Conservation (phyloP, 306 rosid species). For the Cicer chorassanicum region DNA sequence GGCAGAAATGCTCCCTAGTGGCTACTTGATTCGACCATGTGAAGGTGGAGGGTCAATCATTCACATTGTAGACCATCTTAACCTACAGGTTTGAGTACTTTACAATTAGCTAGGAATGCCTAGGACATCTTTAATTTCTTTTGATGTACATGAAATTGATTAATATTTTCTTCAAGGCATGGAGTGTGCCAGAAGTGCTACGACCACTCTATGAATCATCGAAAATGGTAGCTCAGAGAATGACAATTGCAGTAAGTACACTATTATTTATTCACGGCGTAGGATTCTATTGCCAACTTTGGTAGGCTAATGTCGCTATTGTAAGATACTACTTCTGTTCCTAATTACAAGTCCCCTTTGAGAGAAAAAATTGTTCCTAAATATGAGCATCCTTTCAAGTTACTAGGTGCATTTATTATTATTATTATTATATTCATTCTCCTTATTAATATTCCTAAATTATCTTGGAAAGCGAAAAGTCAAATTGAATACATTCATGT, state of each 20-base stretch:
- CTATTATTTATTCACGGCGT: neutral
- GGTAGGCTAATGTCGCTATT: neutral
- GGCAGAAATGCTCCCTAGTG: constrained; percentile 95
- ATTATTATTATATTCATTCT: no score
- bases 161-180: constrained; percentile 60
- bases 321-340: no score
- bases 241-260: constrained; percentile 84
- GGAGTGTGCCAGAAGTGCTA: constrained; percentile 98
- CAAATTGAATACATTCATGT: no score
- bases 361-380: no score
- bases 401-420: no score
- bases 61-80: constrained; percentile 94
- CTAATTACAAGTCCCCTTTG: no score
- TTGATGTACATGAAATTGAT: constrained; percentile 18
- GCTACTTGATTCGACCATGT: constrained; percentile 95
- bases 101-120: neutral
- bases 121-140: neutral
- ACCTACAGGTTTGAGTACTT: constrained; percentile 78
- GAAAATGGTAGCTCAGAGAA: constrained; percentile 83
- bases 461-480: no score
- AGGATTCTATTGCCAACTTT: constrained; percentile 3
- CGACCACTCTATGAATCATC: constrained; percentile 96
- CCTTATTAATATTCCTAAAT: no score
- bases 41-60: constrained; percentile 99
- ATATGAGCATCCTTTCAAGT: no score